Conservation (phyloP, 257 asterid genomes). For the Solanum bukasovii region DNA sequence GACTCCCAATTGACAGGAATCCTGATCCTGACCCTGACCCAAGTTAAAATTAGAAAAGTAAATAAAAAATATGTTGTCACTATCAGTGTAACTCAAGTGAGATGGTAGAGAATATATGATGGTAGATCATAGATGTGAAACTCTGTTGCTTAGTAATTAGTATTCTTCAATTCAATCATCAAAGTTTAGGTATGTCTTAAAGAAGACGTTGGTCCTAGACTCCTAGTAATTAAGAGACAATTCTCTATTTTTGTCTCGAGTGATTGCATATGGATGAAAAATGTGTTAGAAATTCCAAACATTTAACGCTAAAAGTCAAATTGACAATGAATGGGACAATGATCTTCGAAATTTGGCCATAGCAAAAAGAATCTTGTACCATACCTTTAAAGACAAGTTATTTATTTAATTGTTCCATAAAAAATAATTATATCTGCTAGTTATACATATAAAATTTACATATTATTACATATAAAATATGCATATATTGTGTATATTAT, state of each 20-base stretch:
- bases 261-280: not conserved
- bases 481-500: too few relatives aligned
- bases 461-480: too few relatives aligned
- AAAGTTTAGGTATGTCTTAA: not conserved
- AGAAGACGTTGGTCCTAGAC: not conserved
- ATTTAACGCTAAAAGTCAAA: not conserved
- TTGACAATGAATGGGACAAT: not conserved
- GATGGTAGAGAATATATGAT: not conserved
- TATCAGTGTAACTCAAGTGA: not conserved
- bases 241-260: not conserved
- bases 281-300: not conserved
- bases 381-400: not conserved
- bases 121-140: not conserved
- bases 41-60: not conserved
- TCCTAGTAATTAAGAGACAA: not conserved
- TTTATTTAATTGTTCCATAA: not conserved
- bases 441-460: too few relatives aligned
- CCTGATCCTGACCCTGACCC: not conserved
- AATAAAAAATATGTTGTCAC: not conserved
- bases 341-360: not conserved
- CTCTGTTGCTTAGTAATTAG: not conserved
- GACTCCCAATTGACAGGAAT: not conserved
- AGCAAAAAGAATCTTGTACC: not conserved
- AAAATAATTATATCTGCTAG: too few relatives aligned
- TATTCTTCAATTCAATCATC: not conserved